Base-by-base conservation (phyloP, 805 yeast genomes). In the Cyberlindnera bimundalis region DNA sequence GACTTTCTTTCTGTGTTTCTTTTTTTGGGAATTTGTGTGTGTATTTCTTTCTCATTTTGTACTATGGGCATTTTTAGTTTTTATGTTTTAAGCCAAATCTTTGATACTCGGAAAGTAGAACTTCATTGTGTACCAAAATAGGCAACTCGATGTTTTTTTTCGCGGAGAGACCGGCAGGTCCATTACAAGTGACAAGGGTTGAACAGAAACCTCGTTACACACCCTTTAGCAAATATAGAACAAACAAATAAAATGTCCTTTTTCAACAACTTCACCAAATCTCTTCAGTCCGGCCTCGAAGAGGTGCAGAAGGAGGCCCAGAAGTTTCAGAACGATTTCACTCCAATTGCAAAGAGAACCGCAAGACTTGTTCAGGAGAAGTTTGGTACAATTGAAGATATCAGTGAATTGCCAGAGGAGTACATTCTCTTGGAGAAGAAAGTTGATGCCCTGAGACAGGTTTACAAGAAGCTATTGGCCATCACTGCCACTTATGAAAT, bases 401-500 rank as follows among this genome's bases (percentile, higher is more conserved):
- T 81, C 34, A 75, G 84, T 42, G 87, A 83, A 59, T 70, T 85
- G 37, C 95, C 95, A 34, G 75, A 73, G 30, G 89, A 83, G 47
- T 85, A 85, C 61, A 70, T 76, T 41, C 72, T 74, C 43, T 67
- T 85, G 55, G 95, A 84, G 59, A 68, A 72, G 46, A 76, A 76
- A 55, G 79, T 81, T 43, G 91, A 84, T 59, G 69, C 77, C 37
- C 66, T 84, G 51, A 77, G 78, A 58, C 70, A 68, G 36, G 74
- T 79, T 44, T 80, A 81, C 64, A 78, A 68, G 50, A 70, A 71
- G 53, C 54, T 74, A 11, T 52, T 75, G n/a, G 48, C 65, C 5
- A 73, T 77, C 39, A 71, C 82, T 6, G 70, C 68, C 36, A 85
- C 89, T 30, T 85, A 78, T 56, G 87, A 76, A 54, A 77, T 82